Percentiles rank a stretch among this genome's conserved stretches.
These are phyloP conservation scores for Colletotrichum chlorophyti DNA, from an alignment of 2,329 filamentous ascomycete genomes.

Conservation along the genomic window DNA sequence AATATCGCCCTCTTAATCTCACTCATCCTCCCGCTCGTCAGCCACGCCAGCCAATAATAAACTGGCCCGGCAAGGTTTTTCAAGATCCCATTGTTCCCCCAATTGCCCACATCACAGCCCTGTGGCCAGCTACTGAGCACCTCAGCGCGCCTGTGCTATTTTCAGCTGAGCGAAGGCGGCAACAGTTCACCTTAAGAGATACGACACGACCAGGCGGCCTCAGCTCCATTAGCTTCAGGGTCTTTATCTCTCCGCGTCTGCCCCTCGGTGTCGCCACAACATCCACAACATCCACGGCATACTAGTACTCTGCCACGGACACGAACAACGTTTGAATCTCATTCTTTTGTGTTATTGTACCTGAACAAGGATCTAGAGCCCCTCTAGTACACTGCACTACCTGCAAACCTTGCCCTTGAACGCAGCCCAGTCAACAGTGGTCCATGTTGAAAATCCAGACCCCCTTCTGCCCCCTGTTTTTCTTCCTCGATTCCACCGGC, in stretches of 20 bases:
- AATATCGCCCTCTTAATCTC: too few species aligned
- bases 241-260: slow-evolving; percentile 25
- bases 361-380: not conserved
- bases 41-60: not conserved
- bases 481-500: slow-evolving; percentile 2
- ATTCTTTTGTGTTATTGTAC: too few species aligned
- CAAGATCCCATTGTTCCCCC: too few species aligned
- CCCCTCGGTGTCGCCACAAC: slow-evolving; percentile 27
- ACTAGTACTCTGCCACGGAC: not conserved
- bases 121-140: slow-evolving; percentile 5
- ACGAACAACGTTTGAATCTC: not conserved
- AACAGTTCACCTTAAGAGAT: not conserved
- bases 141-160: slow-evolving; percentile 19
- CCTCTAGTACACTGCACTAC: too few species aligned
- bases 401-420: too few species aligned
- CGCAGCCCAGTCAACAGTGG: too few species aligned
- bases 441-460: too few species aligned
- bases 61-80: slow-evolving; percentile 2
- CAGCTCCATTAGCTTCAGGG: slow-evolving; percentile 14
- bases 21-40: slow-evolving; percentile 2
- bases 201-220: too few species aligned
- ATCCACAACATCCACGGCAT: not conserved
- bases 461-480: not conserved
- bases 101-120: slow-evolving; percentile 15
- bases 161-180: slow-evolving; percentile 22